Evolutionary conservation across 441 rosid genomes (phyloP).

Genomic region (Adansonia madagascariensis): DNA sequence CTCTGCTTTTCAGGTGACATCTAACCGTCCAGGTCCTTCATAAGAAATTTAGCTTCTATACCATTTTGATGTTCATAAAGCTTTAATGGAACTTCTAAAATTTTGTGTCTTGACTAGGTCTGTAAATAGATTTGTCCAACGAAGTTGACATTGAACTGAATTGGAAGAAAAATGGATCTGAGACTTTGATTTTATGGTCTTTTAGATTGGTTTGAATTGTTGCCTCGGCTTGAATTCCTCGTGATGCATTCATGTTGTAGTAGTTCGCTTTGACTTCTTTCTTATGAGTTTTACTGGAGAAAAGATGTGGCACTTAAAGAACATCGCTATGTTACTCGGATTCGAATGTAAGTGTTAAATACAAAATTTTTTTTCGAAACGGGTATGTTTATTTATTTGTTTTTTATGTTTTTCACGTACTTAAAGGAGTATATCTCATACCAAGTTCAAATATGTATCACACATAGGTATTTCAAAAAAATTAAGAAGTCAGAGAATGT

Average conservation of each 20-base stretch:
- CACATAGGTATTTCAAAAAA: too few relatives aligned
- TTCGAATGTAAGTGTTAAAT: too few relatives aligned
- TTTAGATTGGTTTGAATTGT: constrained; percentile 18
- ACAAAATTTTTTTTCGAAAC: too few relatives aligned
- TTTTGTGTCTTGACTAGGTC: constrained; percentile 40
- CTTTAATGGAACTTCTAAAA: constrained; percentile 25
- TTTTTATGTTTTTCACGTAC: too few relatives aligned
- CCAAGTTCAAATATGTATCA: too few relatives aligned
- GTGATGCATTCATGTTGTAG: background rate
- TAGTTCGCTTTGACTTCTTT: background rate
- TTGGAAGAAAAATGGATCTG: constrained; percentile 17
- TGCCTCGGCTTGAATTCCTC: constrained; percentile 14
- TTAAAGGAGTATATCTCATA: too few relatives aligned
- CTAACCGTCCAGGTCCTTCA: constrained; percentile 34
- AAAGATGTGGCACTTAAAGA: background rate
- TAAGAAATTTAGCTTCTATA: constrained; percentile 22
- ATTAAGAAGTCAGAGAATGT: background rate
- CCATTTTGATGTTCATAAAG: constrained; percentile 27
- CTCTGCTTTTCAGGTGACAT: constrained; percentile 24
- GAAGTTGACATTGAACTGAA: constrained; percentile 37
- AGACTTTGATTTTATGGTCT: constrained; percentile 26
- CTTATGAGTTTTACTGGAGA: background rate
- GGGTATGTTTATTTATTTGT: too few relatives aligned
- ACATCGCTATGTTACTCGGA: background rate
- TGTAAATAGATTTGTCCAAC: constrained; percentile 48